Conservation (phyloP, 768 basidiomycete species). For the Boletus reticulatus region DNA sequence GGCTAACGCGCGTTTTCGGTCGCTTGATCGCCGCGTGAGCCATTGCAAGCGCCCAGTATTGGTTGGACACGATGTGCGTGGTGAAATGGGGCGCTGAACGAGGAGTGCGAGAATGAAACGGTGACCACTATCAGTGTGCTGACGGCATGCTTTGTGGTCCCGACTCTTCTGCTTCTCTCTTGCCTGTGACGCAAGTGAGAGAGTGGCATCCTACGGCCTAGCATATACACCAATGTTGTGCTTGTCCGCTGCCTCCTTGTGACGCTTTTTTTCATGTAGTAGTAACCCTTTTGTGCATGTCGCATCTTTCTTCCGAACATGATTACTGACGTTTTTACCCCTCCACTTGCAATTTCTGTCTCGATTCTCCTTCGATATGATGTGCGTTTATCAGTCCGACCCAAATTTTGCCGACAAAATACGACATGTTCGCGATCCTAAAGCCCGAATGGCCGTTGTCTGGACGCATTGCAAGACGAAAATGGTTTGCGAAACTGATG, state of each 20-base stretch:
- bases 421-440: conserved; percentile 82
- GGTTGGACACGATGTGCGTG: conserved; percentile 88
- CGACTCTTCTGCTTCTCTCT: conserved; percentile 40
- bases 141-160: conserved; percentile 20
- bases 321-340: conserved; percentile 59
- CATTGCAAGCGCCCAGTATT: conserved; percentile 64
- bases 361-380: conserved; percentile 22
- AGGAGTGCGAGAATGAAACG: conserved; percentile 73
- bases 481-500: conserved; percentile 86
- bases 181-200: conserved; percentile 66
- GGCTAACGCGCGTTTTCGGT: conserved; percentile 85
- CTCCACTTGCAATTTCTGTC: conserved; percentile 36
- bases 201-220: conserved; percentile 47
- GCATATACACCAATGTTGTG: conserved; percentile 57
- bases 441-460: conserved; percentile 82
- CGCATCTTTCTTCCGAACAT: conserved; percentile 33
- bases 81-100: conserved; percentile 99
- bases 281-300: conserved; percentile 26
- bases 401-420: conserved; percentile 83
- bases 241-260: conserved; percentile 59
- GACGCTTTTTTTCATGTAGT: conserved; percentile 38
- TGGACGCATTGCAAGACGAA: conserved; percentile 88
- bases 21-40: conserved; percentile 89
- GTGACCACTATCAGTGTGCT: conserved; percentile 19
- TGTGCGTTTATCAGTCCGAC: conserved; percentile 60